Conservation (phyloP, 2,329 filamentous ascomycete species). For the Monosporascus sp. region DNA sequence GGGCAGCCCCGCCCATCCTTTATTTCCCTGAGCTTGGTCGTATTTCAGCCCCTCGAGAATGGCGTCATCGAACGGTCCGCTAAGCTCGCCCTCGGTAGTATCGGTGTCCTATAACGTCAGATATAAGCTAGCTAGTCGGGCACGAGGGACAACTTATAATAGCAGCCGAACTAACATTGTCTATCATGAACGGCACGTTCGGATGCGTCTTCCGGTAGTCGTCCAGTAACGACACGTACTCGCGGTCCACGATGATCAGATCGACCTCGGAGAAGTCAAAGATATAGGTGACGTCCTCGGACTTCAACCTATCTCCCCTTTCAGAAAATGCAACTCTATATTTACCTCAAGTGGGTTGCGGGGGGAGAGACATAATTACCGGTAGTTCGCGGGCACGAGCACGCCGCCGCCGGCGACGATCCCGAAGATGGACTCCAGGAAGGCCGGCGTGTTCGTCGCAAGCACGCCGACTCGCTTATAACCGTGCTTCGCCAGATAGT, state of each 20-base stretch:
- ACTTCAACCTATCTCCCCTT: conserved; percentile 24
- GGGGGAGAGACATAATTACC: conserved; percentile 18
- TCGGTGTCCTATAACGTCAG: conserved; percentile 62
- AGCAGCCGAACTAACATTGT: conserved; percentile 42
- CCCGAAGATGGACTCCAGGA: conserved; percentile 85
- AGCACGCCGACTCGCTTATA: conserved; percentile 79
- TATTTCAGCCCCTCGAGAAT: conserved; percentile 73
- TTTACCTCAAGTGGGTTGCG: neutral
- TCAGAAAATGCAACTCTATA: neutral
- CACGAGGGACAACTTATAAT: neutral
- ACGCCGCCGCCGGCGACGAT: conserved; percentile 77
- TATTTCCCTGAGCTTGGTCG: conserved; percentile 59
- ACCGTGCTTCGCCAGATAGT: conserved; percentile 72
- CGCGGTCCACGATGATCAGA: conserved; percentile 77
- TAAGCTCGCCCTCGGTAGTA: conserved; percentile 64
- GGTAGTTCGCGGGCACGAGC: conserved; percentile 61
- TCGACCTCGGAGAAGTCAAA: conserved; percentile 85
- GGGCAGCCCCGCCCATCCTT: conserved; percentile 74
- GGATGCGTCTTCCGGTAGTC: conserved; percentile 57
- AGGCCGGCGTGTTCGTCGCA: conserved; percentile 88
- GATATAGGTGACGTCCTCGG: conserved; percentile 85
- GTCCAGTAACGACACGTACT: conserved; percentile 68
- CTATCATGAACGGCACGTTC: conserved; percentile 66
- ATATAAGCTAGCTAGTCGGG: too few species aligned
- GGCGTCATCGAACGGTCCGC: conserved; percentile 77